Conservation (phyloP, 2,329 filamentous ascomycete genomes). For the Ceratocystis papillata region DNA sequence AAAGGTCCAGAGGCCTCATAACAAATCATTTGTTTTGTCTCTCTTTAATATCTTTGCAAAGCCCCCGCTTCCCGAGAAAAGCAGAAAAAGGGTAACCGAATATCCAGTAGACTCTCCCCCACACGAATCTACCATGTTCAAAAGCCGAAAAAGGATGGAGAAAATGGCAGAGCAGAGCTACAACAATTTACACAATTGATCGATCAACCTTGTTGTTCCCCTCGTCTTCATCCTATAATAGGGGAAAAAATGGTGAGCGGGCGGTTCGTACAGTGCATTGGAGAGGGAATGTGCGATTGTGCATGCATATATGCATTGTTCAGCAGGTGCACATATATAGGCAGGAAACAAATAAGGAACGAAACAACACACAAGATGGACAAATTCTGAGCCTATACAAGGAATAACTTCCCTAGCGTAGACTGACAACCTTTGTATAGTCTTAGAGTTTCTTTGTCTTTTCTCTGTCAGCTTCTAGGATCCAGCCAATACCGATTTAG, state of each 20-base stretch:
- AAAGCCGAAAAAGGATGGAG: neutral
- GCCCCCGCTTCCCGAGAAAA: neutral
- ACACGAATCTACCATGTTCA: conserved; percentile 2
- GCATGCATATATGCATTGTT: neutral
- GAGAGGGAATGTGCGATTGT: neutral
- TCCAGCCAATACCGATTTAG: neutral
- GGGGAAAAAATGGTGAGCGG: too few relatives aligned
- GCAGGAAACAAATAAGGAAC: neutral
- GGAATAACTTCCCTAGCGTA: neutral
- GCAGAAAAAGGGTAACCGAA: neutral
- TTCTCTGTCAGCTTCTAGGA: neutral
- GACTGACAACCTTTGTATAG: neutral
- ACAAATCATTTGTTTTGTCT: neutral
- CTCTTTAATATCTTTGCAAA: neutral
- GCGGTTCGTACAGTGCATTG: neutral
- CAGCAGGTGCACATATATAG: neutral
- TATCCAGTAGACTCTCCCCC: neutral
- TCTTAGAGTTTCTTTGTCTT: neutral
- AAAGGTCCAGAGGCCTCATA: too few relatives aligned
- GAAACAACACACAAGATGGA: neutral
- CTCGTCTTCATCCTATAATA: neutral
- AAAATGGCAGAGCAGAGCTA: neutral
- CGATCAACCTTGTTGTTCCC: neutral
- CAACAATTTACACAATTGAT: neutral
- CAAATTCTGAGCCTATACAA: neutral